A percentile compares a stretch with the other conserved stretches of the same genome.
These are phyloP conservation scores for Sclerotinia trifoliorum DNA, from an alignment of 2,329 filamentous ascomycete genomes.

Conservation along the genomic window DNA sequence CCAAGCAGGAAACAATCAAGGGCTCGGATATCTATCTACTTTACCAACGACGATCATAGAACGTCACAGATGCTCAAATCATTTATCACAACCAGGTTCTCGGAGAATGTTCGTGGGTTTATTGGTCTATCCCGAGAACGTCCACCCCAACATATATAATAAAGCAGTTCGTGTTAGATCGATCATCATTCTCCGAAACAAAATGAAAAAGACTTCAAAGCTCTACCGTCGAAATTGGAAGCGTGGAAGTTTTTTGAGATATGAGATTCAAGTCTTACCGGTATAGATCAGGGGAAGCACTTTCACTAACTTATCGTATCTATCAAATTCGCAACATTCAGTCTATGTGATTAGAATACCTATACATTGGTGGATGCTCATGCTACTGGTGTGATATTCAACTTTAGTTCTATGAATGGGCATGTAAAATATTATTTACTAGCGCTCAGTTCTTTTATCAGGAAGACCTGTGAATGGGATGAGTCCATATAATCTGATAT, in stretches of 20 bases:
- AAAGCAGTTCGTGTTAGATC: slow-evolving; percentile 5
- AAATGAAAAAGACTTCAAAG: slow-evolving; percentile 21
- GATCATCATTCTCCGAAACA: slow-evolving; percentile 15
- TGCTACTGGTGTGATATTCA: slow-evolving; percentile 3
- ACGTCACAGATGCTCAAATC: neutral
- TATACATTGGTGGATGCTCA: slow-evolving; percentile 23
- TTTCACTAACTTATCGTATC: slow-evolving; percentile 26
- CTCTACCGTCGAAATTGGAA: slow-evolving; percentile 22
- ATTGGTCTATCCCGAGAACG: neutral
- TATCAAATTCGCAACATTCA: slow-evolving; percentile 24
- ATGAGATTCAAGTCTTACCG: slow-evolving; percentile 21
- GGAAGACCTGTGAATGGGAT: neutral
- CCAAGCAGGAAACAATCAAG: no score
- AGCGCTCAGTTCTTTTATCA: neutral
- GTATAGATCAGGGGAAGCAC: slow-evolving; percentile 10
- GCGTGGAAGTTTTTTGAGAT: slow-evolving; percentile 25
- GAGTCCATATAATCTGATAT: neutral
- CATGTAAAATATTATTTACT: neutral
- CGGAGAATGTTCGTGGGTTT: neutral
- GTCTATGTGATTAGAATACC: slow-evolving; percentile 22
- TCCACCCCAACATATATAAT: neutral
- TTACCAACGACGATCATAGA: neutral
- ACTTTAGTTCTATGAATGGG: neutral
- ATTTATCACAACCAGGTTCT: neutral
- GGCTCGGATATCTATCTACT: neutral